These are phyloP conservation scores for Ganoderma resinaceum DNA, from an alignment of 1,284 basidiomycete species.

Conservation along the genomic window DNA sequence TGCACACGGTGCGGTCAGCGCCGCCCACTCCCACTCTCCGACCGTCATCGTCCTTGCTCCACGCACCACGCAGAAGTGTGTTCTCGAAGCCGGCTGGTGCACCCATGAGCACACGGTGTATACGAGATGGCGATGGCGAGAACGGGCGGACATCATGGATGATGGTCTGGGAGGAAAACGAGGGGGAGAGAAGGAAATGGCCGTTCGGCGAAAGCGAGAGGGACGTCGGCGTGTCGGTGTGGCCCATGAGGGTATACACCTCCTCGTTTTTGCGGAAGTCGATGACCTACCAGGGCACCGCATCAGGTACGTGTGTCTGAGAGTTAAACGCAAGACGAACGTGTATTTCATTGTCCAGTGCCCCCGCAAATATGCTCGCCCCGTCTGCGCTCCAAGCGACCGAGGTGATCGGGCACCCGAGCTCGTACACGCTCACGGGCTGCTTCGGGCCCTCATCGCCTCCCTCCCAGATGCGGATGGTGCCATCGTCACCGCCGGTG, in stretches of 20 bases:
- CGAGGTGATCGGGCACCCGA: slow-evolving; percentile 90
- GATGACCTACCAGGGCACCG: slow-evolving; percentile 63
- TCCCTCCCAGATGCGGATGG: slow-evolving; percentile 88
- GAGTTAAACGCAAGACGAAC: slow-evolving; percentile 53
- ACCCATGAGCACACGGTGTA: slow-evolving; percentile 83
- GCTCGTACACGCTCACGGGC: slow-evolving; percentile 79
- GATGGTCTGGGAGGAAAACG: slow-evolving; percentile 85
- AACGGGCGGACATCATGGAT: slow-evolving; percentile 94
- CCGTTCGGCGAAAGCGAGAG: slow-evolving; percentile 89
- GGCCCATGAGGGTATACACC: slow-evolving; percentile 79
- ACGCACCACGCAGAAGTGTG: slow-evolving; percentile 79
- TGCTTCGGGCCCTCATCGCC: slow-evolving; percentile 79
- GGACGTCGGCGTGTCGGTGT: slow-evolving; percentile 89
- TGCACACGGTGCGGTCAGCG: slow-evolving; percentile 85
- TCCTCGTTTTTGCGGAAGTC: slow-evolving; percentile 85
- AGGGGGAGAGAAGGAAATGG: slow-evolving; percentile 86
- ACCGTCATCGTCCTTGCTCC: slow-evolving; percentile 81
- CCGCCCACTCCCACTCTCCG: slow-evolving; percentile 79
- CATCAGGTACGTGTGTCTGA: not conserved
- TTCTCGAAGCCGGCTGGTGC: slow-evolving; percentile 93
- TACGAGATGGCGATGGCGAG: slow-evolving; percentile 79
- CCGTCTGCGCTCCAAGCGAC: slow-evolving; percentile 94
- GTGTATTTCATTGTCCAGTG: slow-evolving; percentile 93
- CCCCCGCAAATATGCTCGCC: slow-evolving; percentile 85
- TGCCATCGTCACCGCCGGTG: slow-evolving; percentile 89